Evolutionary conservation across 257 asterid genomes (phyloP).

Genomic region (Avicennia marina): DNA sequence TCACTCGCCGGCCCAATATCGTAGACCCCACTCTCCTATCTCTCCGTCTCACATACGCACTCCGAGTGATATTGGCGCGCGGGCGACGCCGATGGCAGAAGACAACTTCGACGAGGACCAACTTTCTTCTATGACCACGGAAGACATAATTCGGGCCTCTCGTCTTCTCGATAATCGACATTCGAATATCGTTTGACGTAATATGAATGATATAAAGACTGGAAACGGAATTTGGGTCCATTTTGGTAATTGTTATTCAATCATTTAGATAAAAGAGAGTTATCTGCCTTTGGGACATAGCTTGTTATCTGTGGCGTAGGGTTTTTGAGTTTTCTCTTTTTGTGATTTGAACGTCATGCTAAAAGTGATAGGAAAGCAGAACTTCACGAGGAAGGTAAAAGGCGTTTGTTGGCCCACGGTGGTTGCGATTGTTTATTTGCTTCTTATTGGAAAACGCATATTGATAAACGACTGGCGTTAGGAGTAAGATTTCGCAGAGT

Average conservation of each 20-base stretch:
- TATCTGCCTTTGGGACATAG: too few species aligned
- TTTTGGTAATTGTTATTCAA: neutral
- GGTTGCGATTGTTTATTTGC: too few species aligned
- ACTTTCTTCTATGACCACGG: conserved; percentile 48
- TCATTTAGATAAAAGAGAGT: neutral
- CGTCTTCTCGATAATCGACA: conserved; percentile 61
- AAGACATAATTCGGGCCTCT: conserved; percentile 55
- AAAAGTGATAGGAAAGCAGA: too few species aligned
- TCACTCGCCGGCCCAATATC: too few species aligned
- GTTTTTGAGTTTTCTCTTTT: too few species aligned
- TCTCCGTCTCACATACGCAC: neutral
- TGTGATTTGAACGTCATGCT: too few species aligned
- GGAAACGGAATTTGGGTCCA: neutral
- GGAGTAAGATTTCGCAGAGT: too few species aligned
- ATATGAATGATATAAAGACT: neutral
- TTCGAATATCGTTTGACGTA: conserved; percentile 23
- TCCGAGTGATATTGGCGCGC: neutral
- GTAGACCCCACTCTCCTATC: neutral
- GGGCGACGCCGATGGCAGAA: conserved; percentile 53
- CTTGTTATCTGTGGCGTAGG: too few species aligned
- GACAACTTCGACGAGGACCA: conserved; percentile 63
- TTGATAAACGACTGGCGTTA: too few species aligned
- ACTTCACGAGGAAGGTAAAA: too few species aligned
- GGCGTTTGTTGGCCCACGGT: too few species aligned
- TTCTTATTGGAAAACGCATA: too few species aligned